Evolutionary conservation across 192 early-diverging fungal species (phyloP).

Genomic region (Coemansia sp.): DNA sequence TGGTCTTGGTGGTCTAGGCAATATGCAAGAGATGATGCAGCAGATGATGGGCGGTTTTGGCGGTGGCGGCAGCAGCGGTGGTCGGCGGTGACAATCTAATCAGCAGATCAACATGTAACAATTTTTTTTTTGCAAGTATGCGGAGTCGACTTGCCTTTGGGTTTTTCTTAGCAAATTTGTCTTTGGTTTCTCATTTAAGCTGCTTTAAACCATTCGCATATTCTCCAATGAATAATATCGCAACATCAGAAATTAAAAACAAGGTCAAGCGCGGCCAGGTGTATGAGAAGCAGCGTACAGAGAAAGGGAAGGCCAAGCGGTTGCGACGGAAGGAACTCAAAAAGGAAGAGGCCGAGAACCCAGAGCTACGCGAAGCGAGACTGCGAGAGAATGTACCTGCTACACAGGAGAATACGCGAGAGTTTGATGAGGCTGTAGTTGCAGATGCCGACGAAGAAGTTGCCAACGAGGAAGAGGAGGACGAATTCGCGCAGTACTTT

Average conservation of each 20-base stretch:
- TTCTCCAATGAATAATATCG: slow-evolving; percentile 10
- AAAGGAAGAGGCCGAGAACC: slow-evolving; percentile 82
- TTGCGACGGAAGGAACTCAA: slow-evolving; percentile 66
- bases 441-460: slow-evolving; percentile 74
- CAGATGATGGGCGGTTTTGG: background rate
- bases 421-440: slow-evolving; percentile 92
- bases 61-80: slow-evolving; percentile 8
- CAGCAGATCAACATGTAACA: slow-evolving; percentile 4
- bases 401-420: slow-evolving; percentile 90
- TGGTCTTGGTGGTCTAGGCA: slow-evolving; percentile 33
- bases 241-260: slow-evolving; percentile 68
- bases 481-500: slow-evolving; percentile 89
- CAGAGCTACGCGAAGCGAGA: slow-evolving; percentile 81
- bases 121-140: slow-evolving; percentile 9
- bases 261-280: slow-evolving; percentile 84
- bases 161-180: background rate
- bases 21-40: slow-evolving; percentile 14
- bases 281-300: slow-evolving; percentile 67
- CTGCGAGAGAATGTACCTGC: slow-evolving; percentile 86
- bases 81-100: slow-evolving; percentile 28
- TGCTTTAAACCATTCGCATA: slow-evolving; percentile 2
- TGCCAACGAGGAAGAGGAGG: slow-evolving; percentile 77
- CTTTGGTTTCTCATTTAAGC: slow-evolving; percentile 5
- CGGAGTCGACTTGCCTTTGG: no score
- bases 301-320: slow-evolving; percentile 75